A percentile compares a stretch with the other conserved stretches of the same genome.
These are phyloP conservation scores for Thelephora aurantiotincta DNA, from an alignment of 768 basidiomycete genomes.

Conservation along the genomic window DNA sequence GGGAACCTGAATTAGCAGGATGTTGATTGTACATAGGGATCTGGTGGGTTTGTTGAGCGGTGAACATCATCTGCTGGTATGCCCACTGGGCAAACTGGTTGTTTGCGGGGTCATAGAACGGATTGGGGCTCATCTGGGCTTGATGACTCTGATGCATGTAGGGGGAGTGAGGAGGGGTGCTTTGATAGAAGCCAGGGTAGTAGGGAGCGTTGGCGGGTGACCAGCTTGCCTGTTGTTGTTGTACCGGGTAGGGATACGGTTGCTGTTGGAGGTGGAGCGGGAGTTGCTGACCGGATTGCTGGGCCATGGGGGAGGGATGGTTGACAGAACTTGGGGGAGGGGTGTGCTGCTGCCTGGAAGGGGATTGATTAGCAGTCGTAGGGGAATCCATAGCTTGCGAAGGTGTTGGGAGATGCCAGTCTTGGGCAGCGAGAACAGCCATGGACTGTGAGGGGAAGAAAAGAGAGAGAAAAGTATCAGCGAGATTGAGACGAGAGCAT, in stretches of 20 bases:
- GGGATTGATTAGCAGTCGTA: conserved; percentile 5
- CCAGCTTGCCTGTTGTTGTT: conserved; percentile 63
- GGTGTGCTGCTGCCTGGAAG: too few relatives aligned
- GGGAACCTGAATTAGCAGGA: conserved; percentile 14
- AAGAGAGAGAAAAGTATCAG: neutral
- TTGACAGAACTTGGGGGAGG: conserved; percentile 22
- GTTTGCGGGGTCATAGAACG: conserved; percentile 69
- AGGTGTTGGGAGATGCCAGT: conserved; percentile 61
- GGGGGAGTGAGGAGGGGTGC: conserved; percentile 41
- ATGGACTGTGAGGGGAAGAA: conserved; percentile 25
- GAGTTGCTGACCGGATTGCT: conserved; percentile 4
- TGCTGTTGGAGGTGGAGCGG: conserved; percentile 21
- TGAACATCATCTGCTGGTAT: conserved; percentile 86
- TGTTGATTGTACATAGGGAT: conserved; percentile 22
- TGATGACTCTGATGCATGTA: conserved; percentile 26
- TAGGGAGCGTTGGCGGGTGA: conserved; percentile 56
- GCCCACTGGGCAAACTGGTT: conserved; percentile 78
- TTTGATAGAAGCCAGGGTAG: conserved; percentile 70
- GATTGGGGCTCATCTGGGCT: conserved; percentile 27
- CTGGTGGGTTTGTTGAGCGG: conserved; percentile 41
- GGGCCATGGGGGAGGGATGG: neutral
- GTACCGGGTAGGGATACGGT: conserved; percentile 55
- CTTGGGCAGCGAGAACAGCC: conserved; percentile 68
- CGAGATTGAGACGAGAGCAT: neutral
- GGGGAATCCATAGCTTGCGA: conserved; percentile 41